Evolutionary conservation across 805 yeast genomes (phyloP), one percentile per base, ranked within the genome.

Genomic region (Ogataea chonburiensis): DNA sequence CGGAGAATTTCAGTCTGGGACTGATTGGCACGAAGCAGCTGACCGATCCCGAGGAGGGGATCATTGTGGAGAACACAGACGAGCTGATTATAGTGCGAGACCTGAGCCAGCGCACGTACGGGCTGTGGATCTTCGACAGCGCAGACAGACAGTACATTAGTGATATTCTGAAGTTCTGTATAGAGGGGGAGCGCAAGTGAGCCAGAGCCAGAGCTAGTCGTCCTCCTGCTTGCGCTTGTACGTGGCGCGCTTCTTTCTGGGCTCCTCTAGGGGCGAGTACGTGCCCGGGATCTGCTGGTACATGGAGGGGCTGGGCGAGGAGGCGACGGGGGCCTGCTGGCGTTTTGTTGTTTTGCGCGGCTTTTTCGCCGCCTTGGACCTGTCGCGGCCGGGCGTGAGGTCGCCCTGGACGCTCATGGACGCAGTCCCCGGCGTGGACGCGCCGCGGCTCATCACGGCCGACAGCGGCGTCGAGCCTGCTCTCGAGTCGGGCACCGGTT

Each of bases 41-140:
- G 45, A 42, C 35, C 14, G 45, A 50, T 7, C 45, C 50, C 18
- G 55, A 52, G 31, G 63, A 61, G 32, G 73, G 70, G 37, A 73
- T 82, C 73, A 77, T 79, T 31, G 77, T 79, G 23, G 91, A 84
- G 47, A 70, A 76, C 41, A 77, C 78, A 44, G 86, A 78, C 39
- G 82, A 80, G 38, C 67, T 83, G 53, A 75, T 85, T 25, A 84
- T 85, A 37, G 73, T 85, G 14, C 79, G 79, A 54, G 80, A 78
- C 50, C 63, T 80, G 33, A 63, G 73, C 33, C 87, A 83, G 15
- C 85, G 81, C 28, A 80, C 83, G 9, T 84, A 71, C 56, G 94
- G 94, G 1, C 63, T 85, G 31, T 85, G 93, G 93, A 70, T 84
- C 14, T 85, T 81, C 53, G 77, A 82, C 38, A 79, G 72, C 28